Conservation (phyloP, 306 rosid genomes). For the Oxytropis ochrocephala region DNA sequence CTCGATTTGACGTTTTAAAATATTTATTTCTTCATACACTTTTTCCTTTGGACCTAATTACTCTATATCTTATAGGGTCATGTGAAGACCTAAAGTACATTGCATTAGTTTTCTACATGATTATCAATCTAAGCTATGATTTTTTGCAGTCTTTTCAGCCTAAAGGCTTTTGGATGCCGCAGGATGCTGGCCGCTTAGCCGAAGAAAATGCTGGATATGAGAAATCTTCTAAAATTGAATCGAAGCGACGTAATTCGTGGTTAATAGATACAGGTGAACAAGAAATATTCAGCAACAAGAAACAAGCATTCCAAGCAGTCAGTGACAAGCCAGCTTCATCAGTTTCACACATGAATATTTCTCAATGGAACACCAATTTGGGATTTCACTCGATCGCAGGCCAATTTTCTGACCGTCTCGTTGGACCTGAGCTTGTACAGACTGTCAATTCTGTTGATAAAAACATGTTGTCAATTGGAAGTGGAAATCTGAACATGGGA, state of each 20-base stretch:
- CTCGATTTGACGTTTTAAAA: too few species aligned
- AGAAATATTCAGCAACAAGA: constrained; percentile 56
- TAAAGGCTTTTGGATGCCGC: constrained; percentile 69
- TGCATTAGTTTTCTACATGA: neutral
- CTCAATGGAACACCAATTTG: constrained; percentile 65
- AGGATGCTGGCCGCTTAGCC: constrained; percentile 67
- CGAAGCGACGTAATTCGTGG: constrained; percentile 84
- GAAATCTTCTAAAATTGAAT: constrained; percentile 62
- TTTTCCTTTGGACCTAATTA: neutral
- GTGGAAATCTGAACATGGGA: constrained; percentile 53
- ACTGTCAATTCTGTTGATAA: constrained; percentile 62
- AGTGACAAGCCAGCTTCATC: constrained; percentile 55
- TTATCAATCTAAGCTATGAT: constrained; percentile 1
- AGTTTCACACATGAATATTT: constrained; percentile 46
- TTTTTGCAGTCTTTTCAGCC: constrained; percentile 73
- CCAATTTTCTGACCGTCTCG: constrained; percentile 60
- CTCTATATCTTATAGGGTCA: neutral
- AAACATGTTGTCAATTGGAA: constrained; percentile 44
- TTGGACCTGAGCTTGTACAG: constrained; percentile 60
- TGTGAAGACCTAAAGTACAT: neutral
- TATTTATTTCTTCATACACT: too few species aligned
- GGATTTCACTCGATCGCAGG: constrained; percentile 77
- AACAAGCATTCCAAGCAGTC: constrained; percentile 68
- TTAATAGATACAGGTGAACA: constrained; percentile 60
- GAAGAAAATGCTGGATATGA: constrained; percentile 80